phyloP scores from a whole-genome alignment of 2,329 filamentous ascomycete species.

The Colletotrichum simmondsii region DNA sequence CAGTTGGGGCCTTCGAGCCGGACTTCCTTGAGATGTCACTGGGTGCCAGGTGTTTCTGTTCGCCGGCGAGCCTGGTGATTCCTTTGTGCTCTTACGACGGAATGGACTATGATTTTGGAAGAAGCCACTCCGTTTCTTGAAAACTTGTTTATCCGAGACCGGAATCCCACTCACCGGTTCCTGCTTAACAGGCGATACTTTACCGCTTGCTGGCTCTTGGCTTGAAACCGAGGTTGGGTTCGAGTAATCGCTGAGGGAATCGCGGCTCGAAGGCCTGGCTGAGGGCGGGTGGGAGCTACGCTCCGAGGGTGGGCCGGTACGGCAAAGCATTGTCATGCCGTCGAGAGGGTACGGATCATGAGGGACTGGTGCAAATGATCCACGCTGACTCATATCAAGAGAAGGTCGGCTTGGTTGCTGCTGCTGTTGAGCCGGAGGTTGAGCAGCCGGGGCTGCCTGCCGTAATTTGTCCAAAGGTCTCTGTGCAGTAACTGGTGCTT shows the following conservation, averaged over 20 bases:
- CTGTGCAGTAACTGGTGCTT: conserved; percentile 63
- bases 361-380: conserved; percentile 76
- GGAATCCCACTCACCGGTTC: conserved; percentile 55
- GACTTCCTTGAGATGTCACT: conserved; percentile 41
- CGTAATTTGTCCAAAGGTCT: conserved; percentile 44
- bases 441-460: conserved; percentile 10
- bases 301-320: conserved; percentile 74
- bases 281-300: conserved; percentile 62
- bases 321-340: conserved; percentile 97
- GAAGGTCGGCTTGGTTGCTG: conserved; percentile 43
- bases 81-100: conserved; percentile 89
- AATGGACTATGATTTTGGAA: conserved; percentile 96
- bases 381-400: conserved; percentile 65
- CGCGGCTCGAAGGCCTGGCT: conserved; percentile 82
- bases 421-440: conserved; percentile 30
- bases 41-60: conserved; percentile 72
- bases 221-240: conserved; percentile 91
- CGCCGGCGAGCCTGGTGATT: conserved; percentile 55
- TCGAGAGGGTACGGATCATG: conserved; percentile 95
- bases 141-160: conserved; percentile 73
- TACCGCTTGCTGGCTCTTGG: conserved; percentile 80
- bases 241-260: conserved; percentile 91
- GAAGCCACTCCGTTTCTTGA: conserved; percentile 83
- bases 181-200: conserved; percentile 79
- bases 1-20: conserved; percentile 51